Evolutionary conservation across 805 yeast genomes (phyloP).

Genomic region (Kuraishia cidri): DNA sequence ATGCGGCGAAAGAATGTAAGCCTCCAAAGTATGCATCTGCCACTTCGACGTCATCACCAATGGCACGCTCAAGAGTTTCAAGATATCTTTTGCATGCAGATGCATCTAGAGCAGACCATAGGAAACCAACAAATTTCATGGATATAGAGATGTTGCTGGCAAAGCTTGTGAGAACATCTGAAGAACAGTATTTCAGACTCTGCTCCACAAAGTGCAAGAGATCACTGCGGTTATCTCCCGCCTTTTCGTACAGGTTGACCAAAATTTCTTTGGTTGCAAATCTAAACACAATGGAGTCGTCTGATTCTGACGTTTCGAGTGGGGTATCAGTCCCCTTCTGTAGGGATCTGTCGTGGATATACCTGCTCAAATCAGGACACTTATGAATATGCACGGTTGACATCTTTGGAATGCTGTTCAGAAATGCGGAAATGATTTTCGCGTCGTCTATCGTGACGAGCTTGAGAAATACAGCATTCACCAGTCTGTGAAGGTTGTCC

Average conservation of each 20-base stretch:
- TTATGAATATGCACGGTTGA: conserved; percentile 10
- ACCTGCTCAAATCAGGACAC: conserved; percentile 11
- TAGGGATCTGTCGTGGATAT: conserved; percentile 10
- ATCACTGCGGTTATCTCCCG: no score
- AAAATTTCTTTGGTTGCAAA: conserved; percentile 26
- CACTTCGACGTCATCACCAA: no score
- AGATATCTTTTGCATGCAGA: no score
- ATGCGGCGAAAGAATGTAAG: no score
- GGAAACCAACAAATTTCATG: no score
- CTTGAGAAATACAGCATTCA: conserved; percentile 25
- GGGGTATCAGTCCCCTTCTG: conserved; percentile 4
- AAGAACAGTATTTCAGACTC: no score
- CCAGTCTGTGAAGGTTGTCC: conserved; percentile 13
- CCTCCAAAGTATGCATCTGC: no score
- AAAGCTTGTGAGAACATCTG: no score
- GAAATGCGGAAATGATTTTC: neutral
- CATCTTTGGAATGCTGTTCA: conserved; percentile 6
- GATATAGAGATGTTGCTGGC: no score
- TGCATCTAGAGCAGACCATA: no score
- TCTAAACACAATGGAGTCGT: conserved; percentile 12
- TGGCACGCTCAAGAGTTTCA: no score
- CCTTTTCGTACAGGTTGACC: conserved; percentile 19
- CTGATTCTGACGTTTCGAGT: neutral
- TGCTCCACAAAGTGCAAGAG: no score
- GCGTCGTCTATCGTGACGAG: conserved; percentile 12